Evolutionary conservation across 345 rosid species (phyloP), one percentile per base, ranked within the genome.

Genomic region (Eucalyptus microcorys): DNA sequence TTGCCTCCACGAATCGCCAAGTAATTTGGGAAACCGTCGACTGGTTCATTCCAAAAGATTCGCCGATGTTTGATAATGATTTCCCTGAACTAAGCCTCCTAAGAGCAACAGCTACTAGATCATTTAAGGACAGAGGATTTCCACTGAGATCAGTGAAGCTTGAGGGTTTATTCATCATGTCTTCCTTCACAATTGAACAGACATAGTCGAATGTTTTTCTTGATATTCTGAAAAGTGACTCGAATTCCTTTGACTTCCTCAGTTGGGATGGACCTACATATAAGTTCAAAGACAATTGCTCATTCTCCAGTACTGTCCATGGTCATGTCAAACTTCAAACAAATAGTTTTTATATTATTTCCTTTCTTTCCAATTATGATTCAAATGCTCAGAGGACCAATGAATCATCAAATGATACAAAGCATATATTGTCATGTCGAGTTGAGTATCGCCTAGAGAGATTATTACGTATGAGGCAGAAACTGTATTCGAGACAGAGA

Each of bases 1-100:
- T 90, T 19, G 97, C 90, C 92, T 94, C 94, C 6, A 95, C 95
- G 52, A 95, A 94, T 40, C 95, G 96, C 96, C 97, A 95, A 34
- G 96, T 95, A 45, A 94, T 93, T 91, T 95, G 97, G n/a, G 94
- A 93, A 87, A 95, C 97, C 10, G 95, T 93, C 17, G 94, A 94
- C 89, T 94, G 97, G 87, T 92, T 94, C 87, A 94, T 90, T 61
- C 96, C 95, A 24, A 94, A 93, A 1, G 90, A 92, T 84, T 94
- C 94, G 17, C 95, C 97, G 59, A 95, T 90, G 26, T 89, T 89
- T 86, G 91, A 91, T 13, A 94, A 87, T 43, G 97, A 93, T 42
- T 93, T 94, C 43, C 97, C 96, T 10, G 96, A 93, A 89, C 94
- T 91, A 40, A 93, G 90, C 92, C 97, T 93, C 91, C 95, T 93